Conservation (phyloP, 345 rosid genomes). For the rapeseed (Brassica napus) region Da-Ae NC_063436.1:25504001-25504500, state of each 20-base stretch:
- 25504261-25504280: background rate
- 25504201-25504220: slow-evolving; percentile 17
- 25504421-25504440: background rate
- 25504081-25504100: slow-evolving; percentile 2
- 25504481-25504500: background rate
- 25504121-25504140: background rate
- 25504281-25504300: slow-evolving; percentile 6
- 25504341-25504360: slow-evolving; percentile 50
- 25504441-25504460: background rate
- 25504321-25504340: slow-evolving; percentile 1
- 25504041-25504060: slow-evolving; percentile 29
- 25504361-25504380: slow-evolving; percentile 69
- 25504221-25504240: background rate
- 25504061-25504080: slow-evolving; percentile 15
- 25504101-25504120: background rate
- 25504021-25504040: slow-evolving; percentile 18
- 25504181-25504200: slow-evolving; percentile 53
- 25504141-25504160: slow-evolving; percentile 4
- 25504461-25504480: background rate
- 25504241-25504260: background rate
- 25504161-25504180: slow-evolving; percentile 14
- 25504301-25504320: slow-evolving; percentile 27
- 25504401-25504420: background rate
- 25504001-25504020: slow-evolving; percentile 40
- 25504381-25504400: background rate